Evolutionary conservation across 768 basidiomycete genomes (phyloP).

Genomic region (Hebeloma cylindrosporum): DNA sequence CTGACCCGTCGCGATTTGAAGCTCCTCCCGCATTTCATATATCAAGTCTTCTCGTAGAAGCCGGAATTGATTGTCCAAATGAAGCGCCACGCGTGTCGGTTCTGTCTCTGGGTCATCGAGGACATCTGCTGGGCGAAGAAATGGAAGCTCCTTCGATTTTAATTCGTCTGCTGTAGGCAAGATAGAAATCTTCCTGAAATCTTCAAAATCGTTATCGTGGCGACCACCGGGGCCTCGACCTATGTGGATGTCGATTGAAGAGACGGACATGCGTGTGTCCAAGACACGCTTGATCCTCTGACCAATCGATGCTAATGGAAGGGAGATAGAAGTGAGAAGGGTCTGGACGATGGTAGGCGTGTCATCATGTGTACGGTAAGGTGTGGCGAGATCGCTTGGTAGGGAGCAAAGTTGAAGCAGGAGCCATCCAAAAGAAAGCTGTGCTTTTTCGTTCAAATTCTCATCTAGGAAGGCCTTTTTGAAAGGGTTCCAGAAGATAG

Average conservation of each 20-base stretch:
- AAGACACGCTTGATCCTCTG: not conserved
- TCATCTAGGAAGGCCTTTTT: constrained; percentile 30
- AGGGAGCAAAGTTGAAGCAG: constrained; percentile 48
- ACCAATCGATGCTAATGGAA: no score
- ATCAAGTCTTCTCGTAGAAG: constrained; percentile 53
- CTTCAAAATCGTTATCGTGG: constrained; percentile 66
- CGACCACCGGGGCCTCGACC: constrained; percentile 55
- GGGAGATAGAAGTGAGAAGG: no score
- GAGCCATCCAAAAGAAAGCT: constrained; percentile 46
- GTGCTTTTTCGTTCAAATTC: constrained; percentile 32
- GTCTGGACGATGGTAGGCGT: no score
- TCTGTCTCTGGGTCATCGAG: constrained; percentile 44
- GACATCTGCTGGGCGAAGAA: constrained; percentile 44
- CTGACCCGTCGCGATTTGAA: constrained; percentile 48
- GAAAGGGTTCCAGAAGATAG: constrained; percentile 49
- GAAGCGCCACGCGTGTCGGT: constrained; percentile 39
- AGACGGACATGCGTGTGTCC: no score
- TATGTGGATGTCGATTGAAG: no score
- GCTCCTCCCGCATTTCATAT: constrained; percentile 32
- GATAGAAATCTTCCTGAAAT: constrained; percentile 63
- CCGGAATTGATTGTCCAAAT: constrained; percentile 69
- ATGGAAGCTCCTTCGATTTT: constrained; percentile 41
- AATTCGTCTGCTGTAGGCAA: constrained; percentile 64
- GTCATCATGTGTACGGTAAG: no score
- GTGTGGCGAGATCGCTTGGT: no score